These are phyloP conservation scores for Leptographium flavum DNA, from an alignment of 2,329 filamentous ascomycete species.

Conservation along the genomic window DNA sequence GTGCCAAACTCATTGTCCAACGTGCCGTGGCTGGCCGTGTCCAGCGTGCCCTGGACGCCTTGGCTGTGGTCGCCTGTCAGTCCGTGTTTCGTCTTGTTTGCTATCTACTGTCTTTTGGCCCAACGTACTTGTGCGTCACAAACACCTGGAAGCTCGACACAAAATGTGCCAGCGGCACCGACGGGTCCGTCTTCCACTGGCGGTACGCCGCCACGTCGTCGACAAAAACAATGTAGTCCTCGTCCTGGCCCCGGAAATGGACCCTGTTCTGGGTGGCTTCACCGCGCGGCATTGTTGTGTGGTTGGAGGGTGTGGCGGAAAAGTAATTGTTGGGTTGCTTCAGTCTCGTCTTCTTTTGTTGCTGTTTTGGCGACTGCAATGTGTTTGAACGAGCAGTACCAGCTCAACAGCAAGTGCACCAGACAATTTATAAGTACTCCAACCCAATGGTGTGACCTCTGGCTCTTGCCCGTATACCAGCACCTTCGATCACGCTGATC, in stretches of 20 bases:
- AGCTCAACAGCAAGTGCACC: too few relatives aligned
- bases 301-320: slow-evolving; percentile 7
- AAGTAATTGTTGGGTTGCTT: slow-evolving; percentile 1
- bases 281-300: slow-evolving; percentile 50
- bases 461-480: slow-evolving; percentile 3
- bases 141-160: slow-evolving; percentile 84
- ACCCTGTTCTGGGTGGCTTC: slow-evolving; percentile 61
- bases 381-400: too few relatives aligned
- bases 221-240: slow-evolving; percentile 46
- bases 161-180: slow-evolving; percentile 68
- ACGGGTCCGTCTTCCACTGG: slow-evolving; percentile 73
- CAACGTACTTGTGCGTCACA: slow-evolving; percentile 67
- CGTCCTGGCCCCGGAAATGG: slow-evolving; percentile 62
- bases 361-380: too few relatives aligned
- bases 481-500: slow-evolving; percentile 1
- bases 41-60: slow-evolving; percentile 66
- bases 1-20: slow-evolving; percentile 85
- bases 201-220: slow-evolving; percentile 49
- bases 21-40: slow-evolving; percentile 58
- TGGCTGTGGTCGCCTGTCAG: slow-evolving; percentile 41
- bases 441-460: too few relatives aligned
- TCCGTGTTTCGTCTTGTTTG: not conserved
- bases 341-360: too few relatives aligned
- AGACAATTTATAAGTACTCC: too few relatives aligned
- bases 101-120: not conserved